These are phyloP conservation scores for Aurifilum marmelostoma DNA, from an alignment of 2,329 filamentous ascomycete genomes.

Conservation along the genomic window DNA sequence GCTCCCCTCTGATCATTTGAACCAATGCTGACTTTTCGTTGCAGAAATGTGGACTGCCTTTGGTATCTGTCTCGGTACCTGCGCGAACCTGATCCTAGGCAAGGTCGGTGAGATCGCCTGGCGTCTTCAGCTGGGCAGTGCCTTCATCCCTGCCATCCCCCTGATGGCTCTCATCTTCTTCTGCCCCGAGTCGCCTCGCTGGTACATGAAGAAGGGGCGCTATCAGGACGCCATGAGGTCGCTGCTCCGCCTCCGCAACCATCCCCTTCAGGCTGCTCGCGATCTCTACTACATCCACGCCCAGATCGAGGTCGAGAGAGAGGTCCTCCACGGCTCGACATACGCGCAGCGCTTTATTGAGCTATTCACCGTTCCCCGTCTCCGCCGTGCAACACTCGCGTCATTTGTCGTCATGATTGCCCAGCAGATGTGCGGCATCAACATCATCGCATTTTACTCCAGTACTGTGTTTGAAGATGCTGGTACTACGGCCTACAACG, in stretches of 20 bases:
- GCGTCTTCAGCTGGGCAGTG: constrained; percentile 66
- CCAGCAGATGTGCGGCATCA: constrained; percentile 65
- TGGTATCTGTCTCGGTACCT: constrained; percentile 57
- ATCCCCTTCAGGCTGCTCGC: constrained; percentile 61
- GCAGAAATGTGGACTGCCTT: constrained; percentile 60
- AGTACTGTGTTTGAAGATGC: constrained; percentile 50
- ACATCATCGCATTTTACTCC: constrained; percentile 55
- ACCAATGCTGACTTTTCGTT: constrained; percentile 45
- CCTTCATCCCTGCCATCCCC: constrained; percentile 67
- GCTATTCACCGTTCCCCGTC: constrained; percentile 60
- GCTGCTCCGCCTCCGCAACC: constrained; percentile 60
- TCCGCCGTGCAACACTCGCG: constrained; percentile 66
- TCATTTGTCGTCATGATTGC: constrained; percentile 70
- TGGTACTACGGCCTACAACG: constrained; percentile 43
- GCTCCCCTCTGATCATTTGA: constrained; percentile 54
- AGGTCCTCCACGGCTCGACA: constrained; percentile 39
- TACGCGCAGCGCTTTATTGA: constrained; percentile 58
- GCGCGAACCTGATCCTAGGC: constrained; percentile 66
- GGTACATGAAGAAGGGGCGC: constrained; percentile 65
- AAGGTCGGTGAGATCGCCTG: constrained; percentile 62
- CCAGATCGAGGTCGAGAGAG: constrained; percentile 51
- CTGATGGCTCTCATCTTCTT: constrained; percentile 60
- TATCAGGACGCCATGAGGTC: constrained; percentile 59
- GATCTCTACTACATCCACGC: constrained; percentile 61
- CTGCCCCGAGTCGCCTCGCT: constrained; percentile 68